A percentile compares a stretch with the other conserved stretches of the same genome.
phyloP scores from a whole-genome alignment of 192 early-diverging fungal genomes.

The Gamsiella multidivaricata region DNA sequence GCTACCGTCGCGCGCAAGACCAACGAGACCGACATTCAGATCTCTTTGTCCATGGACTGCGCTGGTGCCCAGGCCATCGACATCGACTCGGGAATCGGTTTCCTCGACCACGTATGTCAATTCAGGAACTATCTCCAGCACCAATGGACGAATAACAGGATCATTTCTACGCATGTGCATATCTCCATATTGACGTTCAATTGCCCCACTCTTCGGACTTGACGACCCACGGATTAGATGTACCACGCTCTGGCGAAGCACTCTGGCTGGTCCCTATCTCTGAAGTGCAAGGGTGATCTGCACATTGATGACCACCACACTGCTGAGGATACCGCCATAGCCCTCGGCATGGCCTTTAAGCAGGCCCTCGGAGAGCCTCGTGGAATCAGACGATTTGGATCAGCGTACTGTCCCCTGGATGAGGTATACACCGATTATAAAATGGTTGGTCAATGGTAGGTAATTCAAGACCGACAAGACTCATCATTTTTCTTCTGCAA shows the following conservation, averaged over 20 bases:
- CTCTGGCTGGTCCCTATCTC: slow-evolving; percentile 86
- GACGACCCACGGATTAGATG: too few species aligned
- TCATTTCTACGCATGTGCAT: too few species aligned
- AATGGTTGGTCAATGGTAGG: not conserved
- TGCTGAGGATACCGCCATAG: slow-evolving; percentile 94
- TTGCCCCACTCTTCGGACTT: too few species aligned
- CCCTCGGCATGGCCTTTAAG: slow-evolving; percentile 93
- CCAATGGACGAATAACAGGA: too few species aligned
- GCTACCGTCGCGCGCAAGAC: slow-evolving; percentile 86
- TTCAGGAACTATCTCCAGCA: too few species aligned
- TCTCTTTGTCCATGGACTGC: slow-evolving; percentile 73
- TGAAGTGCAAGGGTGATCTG: slow-evolving; percentile 92
- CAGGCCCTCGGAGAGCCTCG: slow-evolving; percentile 89
- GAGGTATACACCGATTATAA: slow-evolving; percentile 76
- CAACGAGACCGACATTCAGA: slow-evolving; percentile 91
- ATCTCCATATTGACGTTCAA: too few species aligned
- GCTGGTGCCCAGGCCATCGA: slow-evolving; percentile 76
- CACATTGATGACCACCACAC: slow-evolving; percentile 99
- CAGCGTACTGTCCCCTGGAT: slow-evolving; percentile 95
- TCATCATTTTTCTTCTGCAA: not conserved
- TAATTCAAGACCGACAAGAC: not conserved
- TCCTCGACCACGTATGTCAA: slow-evolving; percentile 88
- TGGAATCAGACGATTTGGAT: slow-evolving; percentile 92
- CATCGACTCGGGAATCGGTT: slow-evolving; percentile 94
- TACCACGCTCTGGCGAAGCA: slow-evolving; percentile 98